Evolutionary conservation across 345 rosid species (phyloP), one percentile per base, ranked within the genome.

Genomic region (Gossypium rotundifolium): DNA sequence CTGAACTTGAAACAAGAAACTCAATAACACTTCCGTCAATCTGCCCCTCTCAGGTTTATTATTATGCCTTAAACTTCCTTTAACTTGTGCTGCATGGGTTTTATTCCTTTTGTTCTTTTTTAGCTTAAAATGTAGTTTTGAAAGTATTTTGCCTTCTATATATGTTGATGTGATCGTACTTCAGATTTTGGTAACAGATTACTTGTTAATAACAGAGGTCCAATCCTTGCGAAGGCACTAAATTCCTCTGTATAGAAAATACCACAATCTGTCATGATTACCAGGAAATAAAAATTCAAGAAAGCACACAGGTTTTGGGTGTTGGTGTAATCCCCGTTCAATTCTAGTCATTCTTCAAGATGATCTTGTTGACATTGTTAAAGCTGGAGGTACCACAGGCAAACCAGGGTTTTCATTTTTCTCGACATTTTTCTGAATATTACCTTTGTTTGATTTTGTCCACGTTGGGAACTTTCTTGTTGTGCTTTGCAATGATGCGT

Each of bases 211-310:
- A 74, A 70, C 89, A 94, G 97, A 82, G 81, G 74, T 79, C 87
- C 23, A 87, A 87, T 71, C 79, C 84, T 74, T 94, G 98, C 77
- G 93, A 90, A 87, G 95, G 98, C 83, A 83, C 84, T 74, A 85
- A 77, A 63, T 94, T 94, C 77, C 89, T 85, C 65, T 83, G 79
- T 42, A 74, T 92, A 10, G 96, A 90, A 27, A 89, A 88, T 76
- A 88, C 95, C 67, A 82, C 85, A 64, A 74, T 85, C 60, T 86
- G 92, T 79, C 98, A 92, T 62, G 98, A 94, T 78, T 94, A 91
- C 79, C 98, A 92, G 80, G 98, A 94, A 88, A 88, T 92, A 74
- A 94, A 94, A 85, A 85, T 94, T 77, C 98, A 94, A 87, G 98
- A 94, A 82, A 91, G 90, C 67, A 89, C 97, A 11, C 98, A 94